Evolutionary conservation across 257 asterid genomes (phyloP).

Genomic region (Nicotiana noctiflora): DNA sequence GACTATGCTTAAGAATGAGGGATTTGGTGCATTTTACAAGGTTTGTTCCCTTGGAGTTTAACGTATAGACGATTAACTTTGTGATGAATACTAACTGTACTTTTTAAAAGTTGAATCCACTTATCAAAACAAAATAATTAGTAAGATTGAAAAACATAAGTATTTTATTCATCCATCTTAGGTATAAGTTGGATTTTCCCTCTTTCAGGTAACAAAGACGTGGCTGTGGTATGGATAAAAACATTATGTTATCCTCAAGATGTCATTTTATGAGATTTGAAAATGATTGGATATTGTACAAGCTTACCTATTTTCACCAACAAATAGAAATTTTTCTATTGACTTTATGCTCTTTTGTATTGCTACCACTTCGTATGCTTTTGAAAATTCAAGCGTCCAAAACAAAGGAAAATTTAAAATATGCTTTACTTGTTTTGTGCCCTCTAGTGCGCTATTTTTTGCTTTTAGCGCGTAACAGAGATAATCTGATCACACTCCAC

Average conservation of each 20-base stretch:
- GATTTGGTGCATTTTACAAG: constrained; percentile 77
- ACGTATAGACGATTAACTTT: not conserved
- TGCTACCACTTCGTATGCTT: not conserved
- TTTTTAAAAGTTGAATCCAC: too few relatives aligned
- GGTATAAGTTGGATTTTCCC: not conserved
- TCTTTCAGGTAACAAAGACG: not conserved
- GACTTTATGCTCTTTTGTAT: too few relatives aligned
- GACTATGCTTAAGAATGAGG: constrained; percentile 76
- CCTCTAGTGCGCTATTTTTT: not conserved
- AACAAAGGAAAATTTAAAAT: not conserved
- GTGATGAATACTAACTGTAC: not conserved
- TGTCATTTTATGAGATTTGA: too few relatives aligned
- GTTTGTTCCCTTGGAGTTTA: constrained; percentile 27
- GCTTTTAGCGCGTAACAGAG: not conserved
- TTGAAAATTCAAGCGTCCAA: not conserved
- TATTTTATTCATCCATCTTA: not conserved
- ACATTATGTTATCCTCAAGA: not conserved
- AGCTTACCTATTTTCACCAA: too few relatives aligned
- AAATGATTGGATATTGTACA: too few relatives aligned
- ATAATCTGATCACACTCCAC: not conserved
- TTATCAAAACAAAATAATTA: too few relatives aligned
- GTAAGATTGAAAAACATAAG: not conserved
- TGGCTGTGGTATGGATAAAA: not conserved
- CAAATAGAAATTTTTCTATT: too few relatives aligned
- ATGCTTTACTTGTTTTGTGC: not conserved